Evolutionary conservation across 805 yeast genomes (phyloP).

Genomic region (Schwanniomyces yamadae): DNA sequence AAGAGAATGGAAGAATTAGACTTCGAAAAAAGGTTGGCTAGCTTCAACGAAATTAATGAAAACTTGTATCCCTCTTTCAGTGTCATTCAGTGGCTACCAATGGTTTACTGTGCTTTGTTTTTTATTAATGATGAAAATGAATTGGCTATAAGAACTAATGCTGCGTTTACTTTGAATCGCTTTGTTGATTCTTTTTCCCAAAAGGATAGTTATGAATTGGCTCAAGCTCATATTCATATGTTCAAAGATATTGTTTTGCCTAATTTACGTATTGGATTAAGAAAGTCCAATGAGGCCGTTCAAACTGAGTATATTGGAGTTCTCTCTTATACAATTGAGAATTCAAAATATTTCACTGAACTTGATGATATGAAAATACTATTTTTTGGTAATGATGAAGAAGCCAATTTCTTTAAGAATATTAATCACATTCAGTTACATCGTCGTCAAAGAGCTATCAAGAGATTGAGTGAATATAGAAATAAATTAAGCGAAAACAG

Average conservation of each 20-base stretch:
- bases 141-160: slow-evolving; percentile 74
- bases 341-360: slow-evolving; percentile 45
- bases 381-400: slow-evolving; percentile 65
- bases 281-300: slow-evolving; percentile 55
- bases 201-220: slow-evolving; percentile 20
- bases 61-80: slow-evolving; percentile 41
- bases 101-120: slow-evolving; percentile 65
- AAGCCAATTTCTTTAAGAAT: slow-evolving; percentile 76
- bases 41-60: slow-evolving; percentile 67
- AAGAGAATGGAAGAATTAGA: slow-evolving; percentile 72
- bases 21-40: slow-evolving; percentile 68
- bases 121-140: slow-evolving; percentile 79
- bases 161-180: slow-evolving; percentile 59
- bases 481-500: slow-evolving; percentile 49
- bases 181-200: slow-evolving; percentile 58
- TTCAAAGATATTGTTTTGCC: slow-evolving; percentile 63
- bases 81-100: slow-evolving; percentile 73
- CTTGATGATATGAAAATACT: slow-evolving; percentile 67
- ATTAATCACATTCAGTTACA: slow-evolving; percentile 81
- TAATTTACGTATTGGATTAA: slow-evolving; percentile 61
- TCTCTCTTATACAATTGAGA: slow-evolving; percentile 59
- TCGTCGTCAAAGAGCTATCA: slow-evolving; percentile 82
- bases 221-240: slow-evolving; percentile 31
- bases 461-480: slow-evolving; percentile 54
- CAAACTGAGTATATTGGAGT: slow-evolving; percentile 71